Base-by-base conservation (phyloP, 2,329 filamentous ascomycete genomes). In the Sporothrix inflata region DNA sequence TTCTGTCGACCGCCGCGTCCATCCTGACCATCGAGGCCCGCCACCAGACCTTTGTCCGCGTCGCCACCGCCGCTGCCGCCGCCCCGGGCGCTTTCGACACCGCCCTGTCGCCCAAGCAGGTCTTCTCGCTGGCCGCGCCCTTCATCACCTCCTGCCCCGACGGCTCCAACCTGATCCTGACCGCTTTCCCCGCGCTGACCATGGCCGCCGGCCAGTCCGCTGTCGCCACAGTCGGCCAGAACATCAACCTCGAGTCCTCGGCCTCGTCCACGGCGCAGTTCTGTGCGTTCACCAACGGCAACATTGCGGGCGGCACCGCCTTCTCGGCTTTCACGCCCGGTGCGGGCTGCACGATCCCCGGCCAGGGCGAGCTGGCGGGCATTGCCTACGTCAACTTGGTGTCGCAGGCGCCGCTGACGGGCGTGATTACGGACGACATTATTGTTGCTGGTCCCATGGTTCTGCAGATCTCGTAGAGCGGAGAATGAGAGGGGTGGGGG, bases 21-120 rank as follows among this genome's bases (percentile, higher is more conserved):
- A 94, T 94, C 79, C 86, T 92, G 60, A 92, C 91, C 30, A 86
- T 92, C 73, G 92, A 94, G 82, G 86, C 91, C 38, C 87, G 92
- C 73, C 92, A 94, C 82, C 90, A 92, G 81, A 90, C 90, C 74
- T 90, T 92, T 80, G 88, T 94, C 81, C 89, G 91, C 75, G 82
- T 85, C 72, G 88, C 88, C 51, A 83, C 85, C 24, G 84, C 86
- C 73, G 83, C 85, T 71, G 82, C 87, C 72, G 88, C 91, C 70
- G 86, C 92, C 4, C 89, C 92, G 4, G 87, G 88, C 78, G 86
- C 91, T 34, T 92, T 94, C 78, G 91, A 93, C 79, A 90, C 89
- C 0, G 85, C 91, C 1, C 88, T 94, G 14, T 87, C 87, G 40
- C 88, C 90, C 75, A 86, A 88, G 75, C 88, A 89, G 75, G 89